Evolutionary conservation across 2,329 filamentous ascomycete species (phyloP), one percentile per base, ranked within the genome.

Genomic region (Aspergillus texensis): DNA sequence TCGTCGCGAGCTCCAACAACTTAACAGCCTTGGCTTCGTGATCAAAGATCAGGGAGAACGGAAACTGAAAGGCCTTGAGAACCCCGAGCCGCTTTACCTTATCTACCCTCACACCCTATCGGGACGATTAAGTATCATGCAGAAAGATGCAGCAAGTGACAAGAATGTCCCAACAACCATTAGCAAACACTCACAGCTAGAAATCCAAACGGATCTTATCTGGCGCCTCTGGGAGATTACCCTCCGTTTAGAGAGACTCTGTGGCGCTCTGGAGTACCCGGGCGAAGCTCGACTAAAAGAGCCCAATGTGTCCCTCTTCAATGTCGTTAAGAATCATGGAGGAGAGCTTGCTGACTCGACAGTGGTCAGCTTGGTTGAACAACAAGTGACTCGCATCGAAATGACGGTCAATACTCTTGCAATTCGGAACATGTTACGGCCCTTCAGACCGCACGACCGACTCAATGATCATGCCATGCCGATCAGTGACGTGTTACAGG

Each of bases 371-470:
- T 93, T 99, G 73, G 86, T 98, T 77, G 94, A 96, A 76, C 94
- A 98, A 75, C 93, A 97, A 84, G 91, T 99, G 70, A 94, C 91
- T 76, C 88, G 95, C 73, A 96, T 99, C 76, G 95, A 99, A 93
- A 90, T 92, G 58, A 95, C 92, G 74, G 86, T 94, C 70, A 91
- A 90, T 36, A 93, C 92, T 0, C 85, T 97, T 57, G 83, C 88
- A 14, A 83, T 97, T 71, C 90, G 94, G 56, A 90, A 96, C 77
- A 86, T 96, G 77, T 87, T 92, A 68, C 85, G 86, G 39, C 92
- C 93, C 14, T 87, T 90, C 70, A 86, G 83, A 46, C 77, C 78
- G 1, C 84, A 92, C 56, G 80, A 83, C 52, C 82, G 85, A 66
- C 85, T 96, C 30, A 85, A 91, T 59, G 86, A 92, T 68, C 86